Evolutionary conservation across 192 early-diverging fungal species (phyloP).

Genomic region (Backusella westeae): DNA sequence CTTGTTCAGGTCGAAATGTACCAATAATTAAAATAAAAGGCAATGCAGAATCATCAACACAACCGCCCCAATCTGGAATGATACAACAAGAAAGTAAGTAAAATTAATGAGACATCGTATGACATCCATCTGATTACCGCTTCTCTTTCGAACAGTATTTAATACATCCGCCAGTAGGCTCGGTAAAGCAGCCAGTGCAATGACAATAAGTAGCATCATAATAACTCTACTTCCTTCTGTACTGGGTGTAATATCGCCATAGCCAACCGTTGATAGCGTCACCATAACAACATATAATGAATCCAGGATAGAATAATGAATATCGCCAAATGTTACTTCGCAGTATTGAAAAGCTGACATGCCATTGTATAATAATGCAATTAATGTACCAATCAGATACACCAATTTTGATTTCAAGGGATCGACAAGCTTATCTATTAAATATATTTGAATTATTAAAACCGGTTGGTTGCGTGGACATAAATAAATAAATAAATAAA

Average conservation of each 20-base stretch:
- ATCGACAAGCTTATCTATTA: slow-evolving; percentile 45
- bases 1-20: slow-evolving; percentile 34
- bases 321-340: slow-evolving; percentile 48
- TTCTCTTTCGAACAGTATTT: slow-evolving; percentile 33
- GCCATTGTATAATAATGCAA: slow-evolving; percentile 56
- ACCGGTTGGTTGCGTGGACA: neutral
- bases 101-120: neutral
- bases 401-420: slow-evolving; percentile 52
- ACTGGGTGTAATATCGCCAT: slow-evolving; percentile 59
- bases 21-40: slow-evolving; percentile 43
- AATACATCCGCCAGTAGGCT: slow-evolving; percentile 42
- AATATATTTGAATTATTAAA: neutral
- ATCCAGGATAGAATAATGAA: slow-evolving; percentile 21
- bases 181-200: slow-evolving; percentile 54
- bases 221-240: slow-evolving; percentile 48
- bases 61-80: slow-evolving; percentile 11
- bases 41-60: slow-evolving; percentile 6
- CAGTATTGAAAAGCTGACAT: slow-evolving; percentile 56
- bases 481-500: too few relatives aligned
- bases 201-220: slow-evolving; percentile 55
- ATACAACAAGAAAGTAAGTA: neutral
- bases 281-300: slow-evolving; percentile 59
- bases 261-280: slow-evolving; percentile 65
- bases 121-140: neutral
- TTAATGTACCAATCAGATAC: slow-evolving; percentile 47